Conservation (phyloP, 306 rosid species). For the Arachis hypogaea region DNA sequence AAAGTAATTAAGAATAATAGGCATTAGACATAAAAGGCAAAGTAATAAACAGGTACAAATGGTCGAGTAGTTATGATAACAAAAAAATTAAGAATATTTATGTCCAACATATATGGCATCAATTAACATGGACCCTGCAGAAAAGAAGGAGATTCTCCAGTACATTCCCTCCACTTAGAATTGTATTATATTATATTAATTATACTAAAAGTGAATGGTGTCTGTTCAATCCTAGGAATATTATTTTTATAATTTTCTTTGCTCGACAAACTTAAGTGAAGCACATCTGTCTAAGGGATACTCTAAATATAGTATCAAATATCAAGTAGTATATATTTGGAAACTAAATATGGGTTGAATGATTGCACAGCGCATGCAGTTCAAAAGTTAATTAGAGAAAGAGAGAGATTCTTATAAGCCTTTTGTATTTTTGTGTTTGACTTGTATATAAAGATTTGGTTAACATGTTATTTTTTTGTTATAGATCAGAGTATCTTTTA, state of each 20-base stretch:
- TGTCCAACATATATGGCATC: slow-evolving; percentile 19
- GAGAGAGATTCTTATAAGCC: slow-evolving; percentile 16
- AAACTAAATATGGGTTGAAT: slow-evolving; percentile 26
- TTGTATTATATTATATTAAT: background rate
- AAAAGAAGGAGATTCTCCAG: slow-evolving; percentile 32
- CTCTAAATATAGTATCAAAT: slow-evolving; percentile 2
- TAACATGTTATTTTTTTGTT: no score
- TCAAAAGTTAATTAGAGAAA: slow-evolving; percentile 16
- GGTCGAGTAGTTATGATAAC: slow-evolving; percentile 1
- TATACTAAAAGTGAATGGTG: slow-evolving; percentile 32
- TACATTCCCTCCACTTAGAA: slow-evolving; percentile 37
- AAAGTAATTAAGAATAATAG: no score
- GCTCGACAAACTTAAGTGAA: slow-evolving; percentile 39
- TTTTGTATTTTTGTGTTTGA: slow-evolving; percentile 27
- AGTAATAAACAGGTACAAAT: background rate
- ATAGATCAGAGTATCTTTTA: no score
- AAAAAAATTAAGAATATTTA: background rate
- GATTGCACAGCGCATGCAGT: slow-evolving; percentile 34
- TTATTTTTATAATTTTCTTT: background rate
- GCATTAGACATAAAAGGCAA: no score
- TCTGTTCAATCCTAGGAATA: slow-evolving; percentile 35
- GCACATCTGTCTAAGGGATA: slow-evolving; percentile 16
- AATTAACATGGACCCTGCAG: slow-evolving; percentile 37
- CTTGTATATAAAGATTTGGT: slow-evolving; percentile 22
- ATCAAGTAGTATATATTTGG: background rate